Percentiles rank a stretch among this genome's conserved stretches.
phyloP scores from a whole-genome alignment of 2,329 filamentous ascomycete species.

The Bimuria novae-zelandiae region DNA sequence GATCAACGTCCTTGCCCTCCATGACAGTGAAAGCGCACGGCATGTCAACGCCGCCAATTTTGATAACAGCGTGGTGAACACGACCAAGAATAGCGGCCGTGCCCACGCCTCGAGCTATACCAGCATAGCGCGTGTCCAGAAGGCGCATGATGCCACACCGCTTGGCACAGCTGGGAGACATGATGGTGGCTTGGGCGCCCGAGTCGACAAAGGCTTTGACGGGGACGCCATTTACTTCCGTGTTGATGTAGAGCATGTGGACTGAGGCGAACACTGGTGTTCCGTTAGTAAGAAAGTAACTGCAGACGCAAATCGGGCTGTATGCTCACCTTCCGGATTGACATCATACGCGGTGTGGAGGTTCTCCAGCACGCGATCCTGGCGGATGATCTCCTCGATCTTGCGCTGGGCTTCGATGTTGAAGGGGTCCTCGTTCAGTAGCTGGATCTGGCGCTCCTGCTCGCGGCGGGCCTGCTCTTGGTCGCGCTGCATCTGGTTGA shows the following conservation, averaged over 20 bases:
- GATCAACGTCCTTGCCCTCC: constrained; percentile 96
- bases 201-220: constrained; percentile 98
- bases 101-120: constrained; percentile 89
- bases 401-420: constrained; percentile 87
- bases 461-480: constrained; percentile 75
- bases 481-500: constrained; percentile 68
- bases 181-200: constrained; percentile 96
- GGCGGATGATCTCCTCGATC: constrained; percentile 96
- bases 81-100: constrained; percentile 93
- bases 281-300: constrained; percentile 19
- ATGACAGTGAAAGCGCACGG: constrained; percentile 98
- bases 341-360: constrained; percentile 95
- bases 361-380: constrained; percentile 93
- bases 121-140: constrained; percentile 88
- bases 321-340: constrained; percentile 84
- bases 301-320: not conserved
- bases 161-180: constrained; percentile 92
- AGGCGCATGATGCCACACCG: constrained; percentile 94
- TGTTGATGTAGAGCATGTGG: constrained; percentile 94
- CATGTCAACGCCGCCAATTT: constrained; percentile 83
- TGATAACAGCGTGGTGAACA: constrained; percentile 93
- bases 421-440: constrained; percentile 92
- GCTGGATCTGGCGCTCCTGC: constrained; percentile 79
- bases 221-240: constrained; percentile 89
- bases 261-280: constrained; percentile 84